phyloP scores from a whole-genome alignment of 2,329 filamentous ascomycete species.

The Chaetoscypha palmicola region DNA sequence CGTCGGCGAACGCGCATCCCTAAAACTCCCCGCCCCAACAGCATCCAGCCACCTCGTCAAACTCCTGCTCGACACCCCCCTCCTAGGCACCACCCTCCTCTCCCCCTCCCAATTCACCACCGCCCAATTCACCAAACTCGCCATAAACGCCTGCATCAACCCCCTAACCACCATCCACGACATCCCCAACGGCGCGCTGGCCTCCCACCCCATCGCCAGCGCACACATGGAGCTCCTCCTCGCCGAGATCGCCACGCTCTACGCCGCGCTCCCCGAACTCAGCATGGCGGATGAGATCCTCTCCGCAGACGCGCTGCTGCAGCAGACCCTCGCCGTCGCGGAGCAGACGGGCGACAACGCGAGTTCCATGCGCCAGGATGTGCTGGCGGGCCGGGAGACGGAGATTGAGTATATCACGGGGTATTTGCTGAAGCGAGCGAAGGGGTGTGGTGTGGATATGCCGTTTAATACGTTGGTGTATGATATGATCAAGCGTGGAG shows the following conservation, averaged over 20 bases:
- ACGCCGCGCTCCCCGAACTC: constrained; percentile 39
- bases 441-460: constrained; percentile 29
- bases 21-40: background rate
- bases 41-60: too few species aligned
- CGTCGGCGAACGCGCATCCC: constrained; percentile 41
- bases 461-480: constrained; percentile 37
- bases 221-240: constrained; percentile 62
- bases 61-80: background rate
- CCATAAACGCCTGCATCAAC: constrained; percentile 74
- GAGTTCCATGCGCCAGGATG: constrained; percentile 58
- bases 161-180: constrained; percentile 75
- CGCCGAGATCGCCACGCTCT: constrained; percentile 66
- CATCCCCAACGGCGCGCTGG: constrained; percentile 70
- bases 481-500: constrained; percentile 36
- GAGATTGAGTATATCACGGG: constrained; percentile 55
- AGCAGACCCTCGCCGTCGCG: constrained; percentile 42
- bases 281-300: constrained; percentile 27
- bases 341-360: constrained; percentile 45
- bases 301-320: constrained; percentile 31
- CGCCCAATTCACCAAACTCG: constrained; percentile 79
- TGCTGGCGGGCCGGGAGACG: constrained; percentile 42
- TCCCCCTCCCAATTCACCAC: constrained; percentile 43
- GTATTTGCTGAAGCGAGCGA: constrained; percentile 36
- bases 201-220: constrained; percentile 50
- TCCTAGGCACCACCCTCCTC: constrained; percentile 33